phyloP scores from a whole-genome alignment of 768 basidiomycete genomes.

The Phylloporus scabripes region DNA sequence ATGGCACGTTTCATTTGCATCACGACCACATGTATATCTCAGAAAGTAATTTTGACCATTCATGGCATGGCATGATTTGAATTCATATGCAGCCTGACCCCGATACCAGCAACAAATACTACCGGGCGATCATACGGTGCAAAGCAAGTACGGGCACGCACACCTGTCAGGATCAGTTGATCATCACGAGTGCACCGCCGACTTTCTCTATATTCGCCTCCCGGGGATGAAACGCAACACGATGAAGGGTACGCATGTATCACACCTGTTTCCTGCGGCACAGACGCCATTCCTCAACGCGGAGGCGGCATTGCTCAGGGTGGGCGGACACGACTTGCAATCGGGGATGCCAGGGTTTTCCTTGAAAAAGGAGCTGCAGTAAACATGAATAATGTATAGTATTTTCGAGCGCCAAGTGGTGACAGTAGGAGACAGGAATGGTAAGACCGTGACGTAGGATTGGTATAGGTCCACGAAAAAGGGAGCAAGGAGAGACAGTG shows the following conservation, averaged over 20 bases:
- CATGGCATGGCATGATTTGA: background rate
- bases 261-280: background rate
- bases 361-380: background rate
- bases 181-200: background rate
- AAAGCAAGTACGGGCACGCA: background rate
- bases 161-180: background rate
- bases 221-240: background rate
- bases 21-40: slow-evolving; percentile 1
- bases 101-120: background rate
- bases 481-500: background rate
- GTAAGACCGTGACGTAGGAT: slow-evolving; percentile 1
- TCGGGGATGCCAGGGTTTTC: background rate
- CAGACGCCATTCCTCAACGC: background rate
- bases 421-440: background rate
- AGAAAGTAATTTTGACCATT: background rate
- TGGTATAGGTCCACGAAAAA: background rate
- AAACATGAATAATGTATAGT: slow-evolving; percentile 6
- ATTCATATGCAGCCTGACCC: background rate
- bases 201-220: background rate
- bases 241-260: background rate
- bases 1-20: background rate
- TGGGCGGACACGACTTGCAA: background rate
- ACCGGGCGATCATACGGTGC: background rate
- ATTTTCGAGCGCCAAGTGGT: background rate
- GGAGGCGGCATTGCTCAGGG: background rate